Conservation (phyloP, 371 early-diverging fungal genomes). For the Apophysomyces elegans region DNA sequence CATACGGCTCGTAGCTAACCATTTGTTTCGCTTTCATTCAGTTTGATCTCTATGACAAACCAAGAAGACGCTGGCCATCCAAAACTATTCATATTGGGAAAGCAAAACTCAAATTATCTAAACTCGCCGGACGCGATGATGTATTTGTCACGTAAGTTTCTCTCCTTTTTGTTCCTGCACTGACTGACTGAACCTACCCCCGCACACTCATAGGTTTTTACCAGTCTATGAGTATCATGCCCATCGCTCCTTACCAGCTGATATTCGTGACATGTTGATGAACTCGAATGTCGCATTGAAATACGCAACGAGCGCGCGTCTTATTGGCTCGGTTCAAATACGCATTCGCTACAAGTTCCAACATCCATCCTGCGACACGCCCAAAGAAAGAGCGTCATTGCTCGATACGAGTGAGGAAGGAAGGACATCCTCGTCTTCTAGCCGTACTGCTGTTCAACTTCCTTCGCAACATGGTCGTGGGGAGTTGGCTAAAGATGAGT, state of each 20-base stretch:
- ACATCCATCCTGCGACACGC: neutral
- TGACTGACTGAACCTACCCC: neutral
- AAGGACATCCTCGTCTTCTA: neutral
- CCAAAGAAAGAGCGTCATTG: neutral
- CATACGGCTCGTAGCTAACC: neutral
- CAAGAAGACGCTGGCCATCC: slow-evolving; percentile 38
- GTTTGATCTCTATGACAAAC: slow-evolving; percentile 45
- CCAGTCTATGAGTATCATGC: slow-evolving; percentile 55
- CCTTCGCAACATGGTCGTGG: slow-evolving; percentile 36
- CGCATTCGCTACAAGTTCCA: slow-evolving; percentile 43
- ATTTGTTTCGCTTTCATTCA: neutral
- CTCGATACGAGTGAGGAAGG: neutral
- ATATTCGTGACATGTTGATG: slow-evolving; percentile 41
- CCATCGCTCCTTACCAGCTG: slow-evolving; percentile 40
- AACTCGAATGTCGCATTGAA: slow-evolving; percentile 37
- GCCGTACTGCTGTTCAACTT: neutral
- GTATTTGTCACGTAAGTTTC: slow-evolving; percentile 47
- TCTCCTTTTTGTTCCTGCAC: neutral
- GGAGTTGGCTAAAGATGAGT: slow-evolving; percentile 36
- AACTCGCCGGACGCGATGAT: slow-evolving; percentile 36
- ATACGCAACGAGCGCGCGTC: slow-evolving; percentile 20
- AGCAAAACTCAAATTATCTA: slow-evolving; percentile 47
- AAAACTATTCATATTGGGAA: slow-evolving; percentile 48
- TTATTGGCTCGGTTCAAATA: slow-evolving; percentile 46
- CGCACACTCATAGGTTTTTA: slow-evolving; percentile 31